Base-by-base conservation (phyloP, 257 asterid species). In the Henckelia pumila region DNA sequence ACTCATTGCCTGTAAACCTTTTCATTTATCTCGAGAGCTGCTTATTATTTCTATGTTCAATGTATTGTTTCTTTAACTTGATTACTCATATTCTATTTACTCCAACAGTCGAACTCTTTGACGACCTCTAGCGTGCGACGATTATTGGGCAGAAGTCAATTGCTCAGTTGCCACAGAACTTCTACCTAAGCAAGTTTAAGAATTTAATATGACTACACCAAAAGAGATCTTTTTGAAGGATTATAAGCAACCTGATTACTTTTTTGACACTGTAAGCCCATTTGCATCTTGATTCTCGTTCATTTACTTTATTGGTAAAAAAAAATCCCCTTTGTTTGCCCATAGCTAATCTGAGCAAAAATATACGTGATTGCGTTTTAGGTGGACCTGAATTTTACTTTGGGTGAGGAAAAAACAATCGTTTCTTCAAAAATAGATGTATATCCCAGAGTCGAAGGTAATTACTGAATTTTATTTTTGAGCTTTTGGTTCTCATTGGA, bases 201-300 rank as follows among this genome's bases (percentile, higher is more conserved):
- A 92, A 72, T 71, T 84, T 49, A 75, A 35, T 11, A 90, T 90
- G 99, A 92, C 85, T 70, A 24, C 82, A 61, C 96, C 96, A 73
- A 90, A 87, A 73, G 99, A 93, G 86, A 90, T 93, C 24, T 93
- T 89, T 44, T 76, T 93, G 22, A 93, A 91, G 85, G 99, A 93
- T 76, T 90, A 90, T 87, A 86, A 88, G 77, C 90, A 84, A 75
- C 96, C 99, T 21, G 92, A 85, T 69, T 93, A 88, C 79, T 90
- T 77, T 67, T 90, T 93, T 66, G 97, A 93, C 24, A 75, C 81
- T 81, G 97, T 90, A 84, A 20, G 68, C 35, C 5, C 25, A 63
- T 14, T 21, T 22, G 19, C 70, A 50, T 52, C 13, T 17, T 57
- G 37, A 7, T 58, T 53, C 55, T 73, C 55, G 21, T 60, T 24